Conservation (phyloP, 2,329 filamentous ascomycete species). For the Hypoxylon sp. region DNA sequence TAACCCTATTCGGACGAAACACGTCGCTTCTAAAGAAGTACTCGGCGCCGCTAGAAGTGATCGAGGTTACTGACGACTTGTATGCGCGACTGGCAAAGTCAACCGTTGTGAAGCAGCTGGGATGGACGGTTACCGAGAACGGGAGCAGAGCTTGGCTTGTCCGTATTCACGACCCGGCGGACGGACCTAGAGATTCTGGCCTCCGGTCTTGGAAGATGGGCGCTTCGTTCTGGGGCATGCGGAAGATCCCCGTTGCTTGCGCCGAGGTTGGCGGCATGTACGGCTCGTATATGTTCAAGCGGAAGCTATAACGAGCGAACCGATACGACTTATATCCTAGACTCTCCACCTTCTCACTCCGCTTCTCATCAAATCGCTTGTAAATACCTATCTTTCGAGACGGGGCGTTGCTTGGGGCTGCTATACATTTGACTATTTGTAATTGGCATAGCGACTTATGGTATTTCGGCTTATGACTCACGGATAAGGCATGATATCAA, state of each 20-base stretch:
- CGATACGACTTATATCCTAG: background rate
- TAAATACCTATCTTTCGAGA: slow-evolving; percentile 13
- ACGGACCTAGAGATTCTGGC: slow-evolving; percentile 68
- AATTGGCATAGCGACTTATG: slow-evolving; percentile 36
- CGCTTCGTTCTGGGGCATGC: slow-evolving; percentile 86
- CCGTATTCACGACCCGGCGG: slow-evolving; percentile 60
- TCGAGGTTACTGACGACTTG: slow-evolving; percentile 80
- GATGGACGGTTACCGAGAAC: slow-evolving; percentile 81
- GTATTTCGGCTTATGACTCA: slow-evolving; percentile 31
- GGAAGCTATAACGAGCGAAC: slow-evolving; percentile 62
- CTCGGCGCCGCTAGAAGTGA: slow-evolving; percentile 79
- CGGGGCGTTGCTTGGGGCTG: background rate
- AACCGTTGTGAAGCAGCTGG: slow-evolving; percentile 70
- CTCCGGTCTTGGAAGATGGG: slow-evolving; percentile 85
- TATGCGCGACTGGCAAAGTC: slow-evolving; percentile 76
- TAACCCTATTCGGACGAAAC: slow-evolving; percentile 65
- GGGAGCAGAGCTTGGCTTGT: slow-evolving; percentile 78
- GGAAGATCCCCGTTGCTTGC: slow-evolving; percentile 90
- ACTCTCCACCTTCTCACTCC: slow-evolving; percentile 8
- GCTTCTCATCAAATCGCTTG: background rate
- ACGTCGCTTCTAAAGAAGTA: slow-evolving; percentile 70
- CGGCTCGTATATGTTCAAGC: slow-evolving; percentile 77
- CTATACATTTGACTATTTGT: slow-evolving; percentile 11
- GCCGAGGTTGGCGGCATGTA: slow-evolving; percentile 97
- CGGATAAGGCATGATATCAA: slow-evolving; percentile 29